Evolutionary conservation across 2,329 filamentous ascomycete species (phyloP).

Genomic region (Emergomyces pasteurianus): DNA sequence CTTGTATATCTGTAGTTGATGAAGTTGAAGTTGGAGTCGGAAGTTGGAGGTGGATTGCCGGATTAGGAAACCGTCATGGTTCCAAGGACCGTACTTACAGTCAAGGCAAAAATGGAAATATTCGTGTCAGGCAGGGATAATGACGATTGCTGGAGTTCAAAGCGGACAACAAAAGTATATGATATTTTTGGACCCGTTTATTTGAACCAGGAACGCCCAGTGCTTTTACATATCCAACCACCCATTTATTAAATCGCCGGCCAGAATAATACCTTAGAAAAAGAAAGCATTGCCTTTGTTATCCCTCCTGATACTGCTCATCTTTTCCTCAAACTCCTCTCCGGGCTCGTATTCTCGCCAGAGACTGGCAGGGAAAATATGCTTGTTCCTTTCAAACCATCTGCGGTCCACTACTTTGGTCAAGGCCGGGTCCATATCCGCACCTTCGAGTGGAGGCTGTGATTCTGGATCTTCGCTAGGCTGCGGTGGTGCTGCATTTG

Average conservation of each 20-base stretch:
- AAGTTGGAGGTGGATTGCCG: background rate
- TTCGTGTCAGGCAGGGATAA: background rate
- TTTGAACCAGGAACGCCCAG: background rate
- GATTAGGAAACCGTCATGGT: background rate
- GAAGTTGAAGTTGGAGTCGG: background rate
- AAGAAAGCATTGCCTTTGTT: constrained; percentile 88
- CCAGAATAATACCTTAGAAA: constrained; percentile 40
- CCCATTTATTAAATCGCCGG: background rate
- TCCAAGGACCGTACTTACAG: background rate
- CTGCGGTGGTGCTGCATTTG: constrained; percentile 29
- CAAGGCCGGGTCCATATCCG: constrained; percentile 59
- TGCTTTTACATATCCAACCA: background rate
- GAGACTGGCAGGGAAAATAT: constrained; percentile 90
- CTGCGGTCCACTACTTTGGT: constrained; percentile 93
- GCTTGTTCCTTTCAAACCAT: constrained; percentile 97
- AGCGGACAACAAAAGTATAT: background rate
- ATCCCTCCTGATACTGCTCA: constrained; percentile 65
- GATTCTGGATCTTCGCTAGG: constrained; percentile 30
- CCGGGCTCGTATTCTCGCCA: constrained; percentile 94
- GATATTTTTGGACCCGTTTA: background rate
- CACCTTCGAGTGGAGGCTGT: constrained; percentile 57
- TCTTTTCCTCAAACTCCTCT: constrained; percentile 56
- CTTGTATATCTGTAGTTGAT: background rate
- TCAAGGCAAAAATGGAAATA: background rate
- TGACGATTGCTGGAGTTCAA: background rate